Conservation (phyloP, 345 rosid species). For the Odontarrhena argentea region DNA sequence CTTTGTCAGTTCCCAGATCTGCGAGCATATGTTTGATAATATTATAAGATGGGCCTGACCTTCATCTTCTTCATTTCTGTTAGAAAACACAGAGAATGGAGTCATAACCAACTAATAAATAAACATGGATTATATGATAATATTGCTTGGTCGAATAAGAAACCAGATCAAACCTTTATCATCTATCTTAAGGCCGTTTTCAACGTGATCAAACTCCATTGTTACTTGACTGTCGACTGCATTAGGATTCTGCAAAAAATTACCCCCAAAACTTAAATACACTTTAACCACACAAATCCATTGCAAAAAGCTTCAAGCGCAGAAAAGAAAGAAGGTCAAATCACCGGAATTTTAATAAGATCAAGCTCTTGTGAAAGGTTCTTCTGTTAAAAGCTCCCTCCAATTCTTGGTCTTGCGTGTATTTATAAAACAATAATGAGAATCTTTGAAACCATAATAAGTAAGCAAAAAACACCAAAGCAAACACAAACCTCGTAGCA, state of each 20-base stretch:
- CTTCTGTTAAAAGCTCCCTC: conserved; percentile 91
- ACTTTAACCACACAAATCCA: not conserved
- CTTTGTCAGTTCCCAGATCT: conserved; percentile 94
- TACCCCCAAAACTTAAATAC: not conserved
- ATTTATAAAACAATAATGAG: conserved; percentile 19
- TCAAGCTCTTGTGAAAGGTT: conserved; percentile 74
- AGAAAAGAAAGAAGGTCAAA: conserved; percentile 10
- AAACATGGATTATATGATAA: conserved; percentile 17
- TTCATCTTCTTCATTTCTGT: conserved; percentile 68
- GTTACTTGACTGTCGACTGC: conserved; percentile 66
- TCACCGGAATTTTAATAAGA: conserved; percentile 82
- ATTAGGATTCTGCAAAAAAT: conserved; percentile 72
- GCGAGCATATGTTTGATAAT: conserved; percentile 86
- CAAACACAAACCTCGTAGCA: conserved; percentile 67
- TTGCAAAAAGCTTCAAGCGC: conserved; percentile 17
- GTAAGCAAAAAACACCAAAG: not conserved
- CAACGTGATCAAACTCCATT: conserved; percentile 88
- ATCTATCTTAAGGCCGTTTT: conserved; percentile 69
- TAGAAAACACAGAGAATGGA: conserved; percentile 24
- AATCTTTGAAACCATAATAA: conserved; percentile 12
- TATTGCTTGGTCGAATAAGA: not conserved
- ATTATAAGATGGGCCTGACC: conserved; percentile 73
- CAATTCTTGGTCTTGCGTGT: conserved; percentile 92
- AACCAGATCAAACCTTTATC: conserved; percentile 66
- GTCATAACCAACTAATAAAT: conserved; percentile 4